These are phyloP conservation scores for Chlorociboria aeruginascens DNA, from an alignment of 495 filamentous ascomycete genomes.

Conservation along the genomic window DNA sequence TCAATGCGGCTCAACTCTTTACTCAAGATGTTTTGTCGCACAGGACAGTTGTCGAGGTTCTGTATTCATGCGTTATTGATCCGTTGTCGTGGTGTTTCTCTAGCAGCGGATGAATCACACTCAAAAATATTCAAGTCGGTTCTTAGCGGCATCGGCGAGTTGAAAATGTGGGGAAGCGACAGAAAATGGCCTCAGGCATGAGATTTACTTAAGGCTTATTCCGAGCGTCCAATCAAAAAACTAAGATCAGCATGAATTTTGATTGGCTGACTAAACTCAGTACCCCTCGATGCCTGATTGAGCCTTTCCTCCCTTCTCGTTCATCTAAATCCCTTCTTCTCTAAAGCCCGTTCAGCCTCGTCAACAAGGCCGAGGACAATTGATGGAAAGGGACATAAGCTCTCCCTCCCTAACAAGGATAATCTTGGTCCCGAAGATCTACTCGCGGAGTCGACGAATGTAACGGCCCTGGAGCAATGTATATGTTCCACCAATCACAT, in stretches of 20 bases:
- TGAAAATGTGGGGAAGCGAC: constrained; percentile 3
- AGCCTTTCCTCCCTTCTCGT: background rate
- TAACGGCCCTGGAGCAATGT: no score
- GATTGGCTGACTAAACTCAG: background rate
- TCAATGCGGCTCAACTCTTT: background rate
- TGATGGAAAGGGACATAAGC: no score
- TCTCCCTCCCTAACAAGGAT: no score
- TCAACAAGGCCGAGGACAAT: background rate
- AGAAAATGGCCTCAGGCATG: background rate
- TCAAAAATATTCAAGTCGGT: background rate
- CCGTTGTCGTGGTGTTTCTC: background rate
- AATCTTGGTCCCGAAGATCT: no score
- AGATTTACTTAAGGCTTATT: background rate
- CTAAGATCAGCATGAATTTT: background rate
- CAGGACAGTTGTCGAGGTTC: no score
- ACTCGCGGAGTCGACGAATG: no score
- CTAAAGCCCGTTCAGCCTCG: background rate
- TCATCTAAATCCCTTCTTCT: background rate
- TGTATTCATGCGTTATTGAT: background rate
- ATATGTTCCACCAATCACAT: no score
- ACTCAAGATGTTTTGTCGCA: background rate
- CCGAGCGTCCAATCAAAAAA: background rate
- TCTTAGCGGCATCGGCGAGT: background rate
- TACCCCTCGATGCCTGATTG: no score
- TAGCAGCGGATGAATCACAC: constrained; percentile 1